Evolutionary conservation across 192 early-diverging fungal species (phyloP).

Genomic region (Coemansia guatemalensis): DNA sequence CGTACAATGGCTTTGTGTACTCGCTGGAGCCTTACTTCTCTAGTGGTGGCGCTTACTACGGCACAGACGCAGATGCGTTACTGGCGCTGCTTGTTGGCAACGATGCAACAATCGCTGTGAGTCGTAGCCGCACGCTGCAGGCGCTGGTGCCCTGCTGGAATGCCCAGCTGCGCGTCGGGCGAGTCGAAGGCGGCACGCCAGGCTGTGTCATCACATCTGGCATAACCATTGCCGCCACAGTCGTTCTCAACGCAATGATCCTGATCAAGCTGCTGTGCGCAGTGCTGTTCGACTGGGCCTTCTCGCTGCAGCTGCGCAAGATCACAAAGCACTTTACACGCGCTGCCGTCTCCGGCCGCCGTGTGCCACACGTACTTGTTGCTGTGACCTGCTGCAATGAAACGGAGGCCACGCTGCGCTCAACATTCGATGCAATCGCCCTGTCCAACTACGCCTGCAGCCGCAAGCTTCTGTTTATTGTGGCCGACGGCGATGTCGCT

Average conservation of each 20-base stretch:
- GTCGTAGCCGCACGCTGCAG: slow-evolving; percentile 56
- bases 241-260: slow-evolving; percentile 62
- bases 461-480: slow-evolving; percentile 80
- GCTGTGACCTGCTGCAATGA: slow-evolving; percentile 92
- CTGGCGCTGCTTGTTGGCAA: slow-evolving; percentile 29
- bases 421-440: slow-evolving; percentile 86
- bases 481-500: slow-evolving; percentile 88
- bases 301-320: slow-evolving; percentile 56
- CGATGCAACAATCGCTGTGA: slow-evolving; percentile 66
- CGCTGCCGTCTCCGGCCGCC: slow-evolving; percentile 4
- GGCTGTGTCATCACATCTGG: slow-evolving; percentile 68
- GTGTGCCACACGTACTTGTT: slow-evolving; percentile 54
- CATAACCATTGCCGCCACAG: slow-evolving; percentile 59
- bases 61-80: slow-evolving; percentile 5
- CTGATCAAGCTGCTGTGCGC: slow-evolving; percentile 67
- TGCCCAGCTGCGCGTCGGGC: slow-evolving; percentile 67
- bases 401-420: slow-evolving; percentile 68
- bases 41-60: slow-evolving; percentile 56
- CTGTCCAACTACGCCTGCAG: slow-evolving; percentile 79
- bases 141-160: slow-evolving; percentile 57
- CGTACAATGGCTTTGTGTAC: slow-evolving; percentile 71
- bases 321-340: slow-evolving; percentile 37
- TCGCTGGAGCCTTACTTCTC: slow-evolving; percentile 53
- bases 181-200: slow-evolving; percentile 69
- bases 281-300: slow-evolving; percentile 74